Percentiles rank a stretch among this genome's conserved stretches.
These are phyloP conservation scores for Fraxinus platypoda DNA, from an alignment of 305 asterid species.

Conservation along the genomic window DNA sequence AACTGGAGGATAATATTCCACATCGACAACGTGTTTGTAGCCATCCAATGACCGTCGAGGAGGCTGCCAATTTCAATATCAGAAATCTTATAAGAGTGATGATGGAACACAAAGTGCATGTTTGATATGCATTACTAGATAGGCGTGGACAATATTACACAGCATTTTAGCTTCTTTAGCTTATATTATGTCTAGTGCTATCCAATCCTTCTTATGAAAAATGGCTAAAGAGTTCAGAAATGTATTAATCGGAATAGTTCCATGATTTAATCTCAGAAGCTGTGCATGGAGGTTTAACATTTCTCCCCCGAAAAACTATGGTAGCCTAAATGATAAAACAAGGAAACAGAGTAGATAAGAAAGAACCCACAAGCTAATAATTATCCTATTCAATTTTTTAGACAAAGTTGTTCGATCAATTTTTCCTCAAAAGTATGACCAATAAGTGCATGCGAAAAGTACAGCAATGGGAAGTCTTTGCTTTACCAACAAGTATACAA, in stretches of 20 bases:
- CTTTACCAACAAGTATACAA: neutral
- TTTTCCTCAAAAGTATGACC: neutral
- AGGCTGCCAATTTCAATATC: constrained; percentile 47
- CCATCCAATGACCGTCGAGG: constrained; percentile 75
- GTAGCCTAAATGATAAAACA: neutral
- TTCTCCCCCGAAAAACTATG: neutral
- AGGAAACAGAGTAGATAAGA: neutral
- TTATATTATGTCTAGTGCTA: neutral
- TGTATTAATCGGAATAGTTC: neutral
- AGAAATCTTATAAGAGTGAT: constrained; percentile 13
- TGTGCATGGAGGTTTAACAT: neutral
- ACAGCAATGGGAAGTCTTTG: neutral
- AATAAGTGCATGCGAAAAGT: neutral
- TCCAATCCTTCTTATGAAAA: neutral
- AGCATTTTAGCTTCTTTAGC: neutral
- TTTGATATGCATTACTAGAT: neutral
- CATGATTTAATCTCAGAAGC: neutral
- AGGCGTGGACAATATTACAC: neutral
- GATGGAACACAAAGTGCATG: constrained; percentile 1
- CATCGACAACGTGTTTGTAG: constrained; percentile 73
- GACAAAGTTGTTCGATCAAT: neutral
- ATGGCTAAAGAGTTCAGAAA: neutral
- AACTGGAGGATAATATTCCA: constrained; percentile 70
- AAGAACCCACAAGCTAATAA: neutral
- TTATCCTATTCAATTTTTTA: neutral